phyloP scores from a whole-genome alignment of 1,139 yeast species.

The Yamadazyma aaseri region DNA sequence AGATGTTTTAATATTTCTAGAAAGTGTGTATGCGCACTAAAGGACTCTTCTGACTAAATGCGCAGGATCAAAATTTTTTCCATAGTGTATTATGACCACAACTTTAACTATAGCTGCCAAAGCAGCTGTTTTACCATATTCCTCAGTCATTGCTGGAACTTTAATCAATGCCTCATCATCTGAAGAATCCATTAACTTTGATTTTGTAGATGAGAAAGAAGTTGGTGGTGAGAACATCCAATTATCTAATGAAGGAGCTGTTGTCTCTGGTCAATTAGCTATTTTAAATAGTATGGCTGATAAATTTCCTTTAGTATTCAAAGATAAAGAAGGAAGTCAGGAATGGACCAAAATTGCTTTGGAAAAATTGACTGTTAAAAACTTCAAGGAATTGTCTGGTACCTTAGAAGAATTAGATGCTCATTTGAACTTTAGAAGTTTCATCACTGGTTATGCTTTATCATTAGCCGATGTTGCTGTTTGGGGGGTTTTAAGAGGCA shows the following conservation, averaged over 20 bases:
- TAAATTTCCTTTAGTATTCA: slow-evolving; percentile 40
- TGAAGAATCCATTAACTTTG: slow-evolving; percentile 51
- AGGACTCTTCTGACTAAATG: neutral
- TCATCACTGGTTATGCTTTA: slow-evolving; percentile 62
- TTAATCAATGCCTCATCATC: slow-evolving; percentile 57
- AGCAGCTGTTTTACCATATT: slow-evolving; percentile 79
- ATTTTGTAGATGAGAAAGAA: slow-evolving; percentile 64
- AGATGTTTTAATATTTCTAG: slow-evolving; percentile 1
- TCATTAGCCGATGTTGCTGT: slow-evolving; percentile 81
- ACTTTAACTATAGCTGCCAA: slow-evolving; percentile 74
- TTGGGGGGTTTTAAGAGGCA: slow-evolving; percentile 94
- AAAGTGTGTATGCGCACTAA: no score
- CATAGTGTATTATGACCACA: slow-evolving; percentile 23
- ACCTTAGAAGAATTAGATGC: slow-evolving; percentile 75
- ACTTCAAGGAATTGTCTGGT: slow-evolving; percentile 77
- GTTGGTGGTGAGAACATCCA: slow-evolving; percentile 42
- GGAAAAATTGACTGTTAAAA: slow-evolving; percentile 71
- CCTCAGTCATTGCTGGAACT: slow-evolving; percentile 77
- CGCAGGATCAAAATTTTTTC: slow-evolving; percentile 3
- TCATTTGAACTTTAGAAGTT: slow-evolving; percentile 84
- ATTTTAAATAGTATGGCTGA: slow-evolving; percentile 47
- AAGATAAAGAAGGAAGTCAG: slow-evolving; percentile 33
- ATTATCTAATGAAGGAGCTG: slow-evolving; percentile 46
- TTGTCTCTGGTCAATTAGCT: slow-evolving; percentile 42
- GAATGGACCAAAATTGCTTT: slow-evolving; percentile 72